Percentiles rank a stretch among this genome's conserved stretches.
Evolutionary conservation across 169 alveolate genomes (phyloP).

Genomic region (Plasmodium adleri): DNA sequence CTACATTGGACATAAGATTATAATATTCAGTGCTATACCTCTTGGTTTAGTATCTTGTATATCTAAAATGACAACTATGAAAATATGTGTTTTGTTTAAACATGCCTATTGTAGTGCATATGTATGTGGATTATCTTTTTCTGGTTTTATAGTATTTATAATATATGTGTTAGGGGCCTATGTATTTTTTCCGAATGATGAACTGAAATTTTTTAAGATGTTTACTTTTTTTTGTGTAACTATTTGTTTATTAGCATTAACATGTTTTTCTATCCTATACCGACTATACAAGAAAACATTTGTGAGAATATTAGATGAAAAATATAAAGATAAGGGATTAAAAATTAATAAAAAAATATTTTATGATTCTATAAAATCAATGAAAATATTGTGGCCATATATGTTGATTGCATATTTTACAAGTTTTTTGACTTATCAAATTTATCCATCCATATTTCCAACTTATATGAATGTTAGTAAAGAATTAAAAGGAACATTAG

Average conservation of each 20-base stretch:
- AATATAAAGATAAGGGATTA: conserved; percentile 24
- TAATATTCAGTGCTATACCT: conserved; percentile 30
- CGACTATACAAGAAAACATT: conserved; percentile 12
- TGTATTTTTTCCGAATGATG: conserved; percentile 32
- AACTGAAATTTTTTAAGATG: conserved; percentile 30
- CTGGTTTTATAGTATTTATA: conserved; percentile 36
- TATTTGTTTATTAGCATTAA: neutral
- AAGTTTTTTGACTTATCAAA: conserved; percentile 25
- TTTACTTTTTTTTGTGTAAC: conserved; percentile 21
- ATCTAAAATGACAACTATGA: conserved; percentile 35
- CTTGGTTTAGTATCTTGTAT: conserved; percentile 22
- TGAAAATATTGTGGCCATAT: conserved; percentile 20
- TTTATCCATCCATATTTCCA: conserved; percentile 42
- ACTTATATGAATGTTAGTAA: conserved; percentile 1
- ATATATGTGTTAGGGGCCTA: conserved; percentile 39
- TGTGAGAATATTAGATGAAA: conserved; percentile 21
- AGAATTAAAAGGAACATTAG: conserved; percentile 36
- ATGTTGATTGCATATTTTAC: conserved; percentile 11
- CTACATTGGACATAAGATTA: conserved; percentile 34
- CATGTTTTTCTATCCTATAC: conserved; percentile 10
- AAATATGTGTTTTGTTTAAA: conserved; percentile 32
- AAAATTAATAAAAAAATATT: conserved; percentile 7
- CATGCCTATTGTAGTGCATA: conserved; percentile 30
- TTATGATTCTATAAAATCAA: conserved; percentile 9
- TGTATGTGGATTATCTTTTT: conserved; percentile 39